Percentiles rank a stretch among this genome's conserved stretches.
These are phyloP conservation scores for Naganishia friedmannii DNA, from an alignment of 768 basidiomycete species.

Conservation along the genomic window DNA sequence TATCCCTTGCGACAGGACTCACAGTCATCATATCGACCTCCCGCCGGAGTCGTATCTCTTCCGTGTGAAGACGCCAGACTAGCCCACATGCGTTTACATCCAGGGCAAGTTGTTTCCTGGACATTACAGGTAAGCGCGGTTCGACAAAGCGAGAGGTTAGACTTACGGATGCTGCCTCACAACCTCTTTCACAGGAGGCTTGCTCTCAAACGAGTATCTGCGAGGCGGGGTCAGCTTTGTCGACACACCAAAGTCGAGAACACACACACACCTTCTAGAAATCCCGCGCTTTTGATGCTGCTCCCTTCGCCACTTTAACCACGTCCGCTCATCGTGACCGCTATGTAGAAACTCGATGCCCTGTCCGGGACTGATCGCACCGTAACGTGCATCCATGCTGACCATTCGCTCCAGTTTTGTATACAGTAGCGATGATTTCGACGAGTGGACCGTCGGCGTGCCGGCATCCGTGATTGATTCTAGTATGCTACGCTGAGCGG, in stretches of 20 bases:
- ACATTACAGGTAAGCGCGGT: neutral
- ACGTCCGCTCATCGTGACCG: conserved; percentile 4
- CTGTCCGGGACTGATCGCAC: neutral
- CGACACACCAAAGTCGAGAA: too few relatives aligned
- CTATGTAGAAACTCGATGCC: conserved; percentile 14
- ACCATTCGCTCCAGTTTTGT: conserved; percentile 9
- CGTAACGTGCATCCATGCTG: neutral
- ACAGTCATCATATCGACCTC: conserved; percentile 18
- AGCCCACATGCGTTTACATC: conserved; percentile 5
- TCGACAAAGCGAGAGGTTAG: too few relatives aligned
- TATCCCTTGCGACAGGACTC: neutral
- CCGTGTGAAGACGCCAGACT: neutral
- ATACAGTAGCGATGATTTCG: neutral
- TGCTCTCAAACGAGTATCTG: conserved; percentile 12
- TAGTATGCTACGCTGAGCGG: neutral
- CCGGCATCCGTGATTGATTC: neutral
- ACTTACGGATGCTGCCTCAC: conserved; percentile 16
- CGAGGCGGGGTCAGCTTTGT: too few relatives aligned
- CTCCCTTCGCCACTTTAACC: neutral
- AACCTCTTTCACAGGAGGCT: neutral
- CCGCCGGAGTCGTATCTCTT: conserved; percentile 1
- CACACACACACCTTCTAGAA: neutral
- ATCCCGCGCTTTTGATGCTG: neutral
- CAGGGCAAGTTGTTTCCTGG: conserved; percentile 8
- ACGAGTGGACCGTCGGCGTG: neutral